Conservation (phyloP, 345 rosid genomes). For the Citrus cavaleriei region DNA sequence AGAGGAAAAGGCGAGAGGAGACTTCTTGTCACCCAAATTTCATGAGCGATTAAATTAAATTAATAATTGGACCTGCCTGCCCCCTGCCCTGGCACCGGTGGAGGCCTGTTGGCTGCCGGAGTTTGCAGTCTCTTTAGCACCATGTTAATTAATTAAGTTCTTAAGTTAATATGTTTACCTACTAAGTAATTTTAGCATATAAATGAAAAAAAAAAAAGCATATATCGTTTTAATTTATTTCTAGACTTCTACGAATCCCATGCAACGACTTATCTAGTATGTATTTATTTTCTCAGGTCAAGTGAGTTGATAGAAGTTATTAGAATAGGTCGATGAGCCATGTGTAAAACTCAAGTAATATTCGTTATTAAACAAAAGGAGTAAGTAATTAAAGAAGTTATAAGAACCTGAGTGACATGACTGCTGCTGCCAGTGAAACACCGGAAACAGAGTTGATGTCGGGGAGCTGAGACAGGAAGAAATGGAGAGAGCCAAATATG, state of each 20-base stretch:
- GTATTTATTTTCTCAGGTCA: background rate
- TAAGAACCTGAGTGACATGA: conserved; percentile 83
- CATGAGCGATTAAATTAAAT: background rate
- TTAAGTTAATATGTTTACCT: too few species aligned
- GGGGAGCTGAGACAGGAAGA: conserved; percentile 90
- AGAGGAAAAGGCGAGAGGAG: background rate
- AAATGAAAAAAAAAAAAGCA: too few species aligned
- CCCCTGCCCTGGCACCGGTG: background rate
- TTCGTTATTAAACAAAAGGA: background rate
- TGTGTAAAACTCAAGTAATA: background rate
- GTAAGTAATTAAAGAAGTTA: background rate
- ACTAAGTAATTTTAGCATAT: background rate
- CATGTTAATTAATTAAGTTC: background rate
- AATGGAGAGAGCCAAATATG: conserved; percentile 80
- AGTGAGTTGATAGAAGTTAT: background rate
- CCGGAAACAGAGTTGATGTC: conserved; percentile 91
- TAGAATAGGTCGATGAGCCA: too few species aligned
- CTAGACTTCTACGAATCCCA: background rate
- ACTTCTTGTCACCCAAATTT: background rate
- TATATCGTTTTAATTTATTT: background rate
- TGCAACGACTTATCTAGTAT: background rate
- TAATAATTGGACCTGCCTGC: background rate
- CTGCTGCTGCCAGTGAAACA: conserved; percentile 87
- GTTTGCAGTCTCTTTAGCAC: background rate
- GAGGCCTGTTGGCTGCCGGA: background rate